A percentile compares a stretch with the other conserved stretches of the same genome.
Evolutionary conservation across 495 filamentous ascomycete genomes (phyloP).

Genomic region (Xylaria bambusicola): DNA sequence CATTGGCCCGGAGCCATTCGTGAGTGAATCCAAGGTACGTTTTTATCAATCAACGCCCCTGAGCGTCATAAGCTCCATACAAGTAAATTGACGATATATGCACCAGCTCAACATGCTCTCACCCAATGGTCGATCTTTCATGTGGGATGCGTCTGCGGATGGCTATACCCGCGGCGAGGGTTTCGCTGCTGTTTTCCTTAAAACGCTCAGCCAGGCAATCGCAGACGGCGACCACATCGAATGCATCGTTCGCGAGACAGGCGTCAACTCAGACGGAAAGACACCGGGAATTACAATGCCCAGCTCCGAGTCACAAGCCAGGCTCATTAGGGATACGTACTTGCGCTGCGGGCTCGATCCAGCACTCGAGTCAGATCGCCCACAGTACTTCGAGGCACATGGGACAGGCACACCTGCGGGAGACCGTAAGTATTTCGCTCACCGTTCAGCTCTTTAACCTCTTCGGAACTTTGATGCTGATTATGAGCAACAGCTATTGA

Average conservation of each 20-base stretch:
- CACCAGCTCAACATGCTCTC: constrained; percentile 30
- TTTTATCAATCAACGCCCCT: background rate
- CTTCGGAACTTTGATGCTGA: no score
- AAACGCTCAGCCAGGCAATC: constrained; percentile 55
- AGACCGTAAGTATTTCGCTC: background rate
- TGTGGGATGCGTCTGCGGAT: constrained; percentile 53
- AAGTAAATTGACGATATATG: no score
- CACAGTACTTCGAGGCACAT: constrained; percentile 20
- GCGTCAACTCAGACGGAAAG: constrained; percentile 33
- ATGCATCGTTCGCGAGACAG: constrained; percentile 53
- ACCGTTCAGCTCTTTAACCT: no score
- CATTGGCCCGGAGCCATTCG: constrained; percentile 39
- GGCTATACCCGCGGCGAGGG: constrained; percentile 68
- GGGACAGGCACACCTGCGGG: constrained; percentile 24
- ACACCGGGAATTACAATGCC: constrained; percentile 49
- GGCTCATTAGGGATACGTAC: constrained; percentile 45
- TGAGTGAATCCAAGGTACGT: constrained; percentile 22
- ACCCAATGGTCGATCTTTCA: constrained; percentile 35
- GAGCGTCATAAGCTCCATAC: background rate
- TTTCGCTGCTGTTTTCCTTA: constrained; percentile 53
- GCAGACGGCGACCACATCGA: constrained; percentile 55
- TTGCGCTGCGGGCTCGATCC: constrained; percentile 31
- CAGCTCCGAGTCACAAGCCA: constrained; percentile 41
- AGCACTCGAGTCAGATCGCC: background rate
- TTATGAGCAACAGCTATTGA: constrained; percentile 29